phyloP scores from a whole-genome alignment of 768 basidiomycete species.

The Porpolomopsis calyptriformis region DNA sequence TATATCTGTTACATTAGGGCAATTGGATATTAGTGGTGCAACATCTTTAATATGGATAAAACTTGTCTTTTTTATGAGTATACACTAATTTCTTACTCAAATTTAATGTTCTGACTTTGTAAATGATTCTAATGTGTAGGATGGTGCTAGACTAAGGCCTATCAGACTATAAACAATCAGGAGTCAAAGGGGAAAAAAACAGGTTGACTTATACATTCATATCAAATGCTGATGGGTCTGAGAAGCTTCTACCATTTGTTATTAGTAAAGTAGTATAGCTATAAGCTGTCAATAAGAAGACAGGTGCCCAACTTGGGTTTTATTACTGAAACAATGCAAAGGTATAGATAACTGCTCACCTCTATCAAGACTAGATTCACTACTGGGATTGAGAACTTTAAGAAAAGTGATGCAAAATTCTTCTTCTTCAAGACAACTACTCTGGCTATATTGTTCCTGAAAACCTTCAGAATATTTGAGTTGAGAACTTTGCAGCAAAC shows the following conservation, averaged over 20 bases:
- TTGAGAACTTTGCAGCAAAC: conserved; percentile 26
- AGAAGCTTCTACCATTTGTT: conserved; percentile 21
- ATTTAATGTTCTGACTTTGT: not conserved
- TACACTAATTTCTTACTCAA: conserved; percentile 6
- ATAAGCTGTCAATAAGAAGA: conserved; percentile 19
- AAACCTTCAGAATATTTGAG: conserved; percentile 15
- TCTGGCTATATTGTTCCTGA: conserved; percentile 18
- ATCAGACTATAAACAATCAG: conserved; percentile 15
- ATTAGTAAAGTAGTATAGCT: conserved; percentile 24
- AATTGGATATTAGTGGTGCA: conserved; percentile 15
- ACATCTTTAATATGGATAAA: conserved; percentile 30
- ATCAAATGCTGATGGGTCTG: conserved; percentile 24
- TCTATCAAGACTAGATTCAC: conserved; percentile 27
- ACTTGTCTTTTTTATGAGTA: conserved; percentile 26
- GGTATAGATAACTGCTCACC: conserved; percentile 27
- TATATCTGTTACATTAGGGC: too few relatives aligned
- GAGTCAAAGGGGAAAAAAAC: conserved; percentile 25
- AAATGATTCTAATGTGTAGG: conserved; percentile 9
- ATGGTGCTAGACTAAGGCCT: conserved; percentile 24
- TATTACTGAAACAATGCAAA: conserved; percentile 27
- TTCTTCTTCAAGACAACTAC: conserved; percentile 26
- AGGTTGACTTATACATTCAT: conserved; percentile 25
- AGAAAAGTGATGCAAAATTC: conserved; percentile 15
- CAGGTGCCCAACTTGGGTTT: conserved; percentile 22
- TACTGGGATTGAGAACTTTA: conserved; percentile 22